Conservation (phyloP, 192 early-diverging fungal species). For the Thamnidium elegans region DNA sequence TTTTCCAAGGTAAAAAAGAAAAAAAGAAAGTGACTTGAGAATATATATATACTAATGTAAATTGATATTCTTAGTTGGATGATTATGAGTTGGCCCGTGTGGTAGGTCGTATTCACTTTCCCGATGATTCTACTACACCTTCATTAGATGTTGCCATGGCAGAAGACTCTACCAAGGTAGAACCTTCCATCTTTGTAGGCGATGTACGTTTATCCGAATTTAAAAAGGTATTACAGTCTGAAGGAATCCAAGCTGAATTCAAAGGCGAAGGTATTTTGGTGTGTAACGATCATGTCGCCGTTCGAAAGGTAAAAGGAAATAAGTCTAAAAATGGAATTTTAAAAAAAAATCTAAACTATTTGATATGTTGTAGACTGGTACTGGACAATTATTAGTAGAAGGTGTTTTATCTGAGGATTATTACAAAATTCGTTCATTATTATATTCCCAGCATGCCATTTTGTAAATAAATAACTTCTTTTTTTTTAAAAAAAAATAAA, state of each 20-base stretch:
- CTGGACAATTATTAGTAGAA: constrained; percentile 55
- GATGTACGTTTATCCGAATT: constrained; percentile 85
- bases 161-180: constrained; percentile 25
- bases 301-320: constrained; percentile 51
- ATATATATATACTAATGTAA: not conserved
- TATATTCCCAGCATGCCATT: constrained; percentile 75
- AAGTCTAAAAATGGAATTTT: not conserved
- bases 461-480: constrained; percentile 40
- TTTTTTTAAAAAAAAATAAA: not conserved
- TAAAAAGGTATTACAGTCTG: constrained; percentile 60
- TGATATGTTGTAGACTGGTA: constrained; percentile 30
- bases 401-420: constrained; percentile 65
- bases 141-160: constrained; percentile 56
- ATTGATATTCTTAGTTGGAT: constrained; percentile 48
- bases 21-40: constrained; percentile 4
- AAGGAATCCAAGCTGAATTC: constrained; percentile 81
- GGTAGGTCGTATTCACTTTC: constrained; percentile 69
- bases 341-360: not conserved
- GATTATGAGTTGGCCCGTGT: constrained; percentile 81
- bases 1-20: constrained; percentile 65
- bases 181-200: constrained; percentile 77
- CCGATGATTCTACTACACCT: constrained; percentile 62
- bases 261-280: constrained; percentile 80
- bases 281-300: constrained; percentile 72
- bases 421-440: constrained; percentile 62